phyloP scores from a whole-genome alignment of 495 filamentous ascomycete genomes.

The Aspergillus leporis region DNA sequence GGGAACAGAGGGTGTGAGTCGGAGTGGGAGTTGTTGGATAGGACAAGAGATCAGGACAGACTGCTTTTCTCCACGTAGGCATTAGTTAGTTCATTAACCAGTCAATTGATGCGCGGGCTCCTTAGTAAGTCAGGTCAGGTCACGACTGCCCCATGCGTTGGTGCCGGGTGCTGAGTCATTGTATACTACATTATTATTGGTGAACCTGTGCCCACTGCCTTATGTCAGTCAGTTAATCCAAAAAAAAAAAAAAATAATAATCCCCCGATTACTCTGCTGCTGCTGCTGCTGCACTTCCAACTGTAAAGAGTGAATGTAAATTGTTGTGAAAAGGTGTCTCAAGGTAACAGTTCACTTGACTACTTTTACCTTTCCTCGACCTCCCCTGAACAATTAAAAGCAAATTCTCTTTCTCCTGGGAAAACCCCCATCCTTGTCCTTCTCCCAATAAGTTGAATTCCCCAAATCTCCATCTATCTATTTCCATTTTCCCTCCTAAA shows the following conservation, averaged over 20 bases:
- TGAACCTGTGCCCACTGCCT: too few species aligned
- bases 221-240: too few species aligned
- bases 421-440: background rate
- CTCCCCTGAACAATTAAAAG: background rate
- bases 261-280: background rate
- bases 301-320: background rate
- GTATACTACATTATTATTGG: too few species aligned
- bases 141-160: too few species aligned
- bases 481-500: background rate
- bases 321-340: background rate
- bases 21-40: slow-evolving; percentile 7
- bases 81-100: background rate
- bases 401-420: background rate
- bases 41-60: slow-evolving; percentile 13
- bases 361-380: background rate
- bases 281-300: background rate
- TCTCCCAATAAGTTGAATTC: background rate
- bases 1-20: slow-evolving; percentile 4
- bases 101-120: background rate
- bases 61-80: slow-evolving; percentile 23
- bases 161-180: too few species aligned
- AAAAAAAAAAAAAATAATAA: background rate
- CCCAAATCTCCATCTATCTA: background rate
- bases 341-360: background rate
- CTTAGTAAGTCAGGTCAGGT: background rate